Evolutionary conservation across 192 early-diverging fungal genomes (phyloP).

Genomic region (Thamnidium elegans): DNA sequence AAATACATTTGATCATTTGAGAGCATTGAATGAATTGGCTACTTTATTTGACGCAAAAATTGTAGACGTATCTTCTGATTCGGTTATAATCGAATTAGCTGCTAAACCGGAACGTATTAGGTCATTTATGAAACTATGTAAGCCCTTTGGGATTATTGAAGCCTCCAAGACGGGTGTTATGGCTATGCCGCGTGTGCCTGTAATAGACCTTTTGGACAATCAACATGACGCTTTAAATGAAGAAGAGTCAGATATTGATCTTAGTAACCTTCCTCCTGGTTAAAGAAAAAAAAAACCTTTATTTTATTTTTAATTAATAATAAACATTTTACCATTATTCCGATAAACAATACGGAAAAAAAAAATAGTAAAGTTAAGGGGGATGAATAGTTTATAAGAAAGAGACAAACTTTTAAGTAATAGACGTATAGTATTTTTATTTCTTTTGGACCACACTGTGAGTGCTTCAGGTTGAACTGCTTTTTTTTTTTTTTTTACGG

Average conservation of each 20-base stretch:
- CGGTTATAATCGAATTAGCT: conserved; percentile 77
- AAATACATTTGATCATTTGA: conserved; percentile 59
- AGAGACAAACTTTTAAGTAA: too few species aligned
- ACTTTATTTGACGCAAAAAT: conserved; percentile 81
- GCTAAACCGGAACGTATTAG: conserved; percentile 87
- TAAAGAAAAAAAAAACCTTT: conserved; percentile 39
- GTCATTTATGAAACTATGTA: conserved; percentile 87
- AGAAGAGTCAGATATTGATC: conserved; percentile 70
- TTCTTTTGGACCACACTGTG: too few species aligned
- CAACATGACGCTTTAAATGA: conserved; percentile 58
- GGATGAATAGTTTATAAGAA: too few species aligned
- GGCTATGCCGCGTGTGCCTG: conserved; percentile 70
- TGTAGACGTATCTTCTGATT: conserved; percentile 85
- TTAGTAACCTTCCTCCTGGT: conserved; percentile 87
- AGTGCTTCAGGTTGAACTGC: too few species aligned
- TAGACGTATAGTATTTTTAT: too few species aligned
- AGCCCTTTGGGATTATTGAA: conserved; percentile 94
- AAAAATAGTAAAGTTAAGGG: too few species aligned
- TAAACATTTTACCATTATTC: too few species aligned
- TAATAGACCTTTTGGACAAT: conserved; percentile 66
- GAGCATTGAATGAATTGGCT: conserved; percentile 75
- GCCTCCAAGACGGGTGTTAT: conserved; percentile 80
- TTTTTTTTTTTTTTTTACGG: too few species aligned
- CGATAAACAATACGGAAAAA: too few species aligned
- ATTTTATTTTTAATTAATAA: not conserved